phyloP scores from a whole-genome alignment of 345 rosid species.

The Dipteronia sinensis region DNA sequence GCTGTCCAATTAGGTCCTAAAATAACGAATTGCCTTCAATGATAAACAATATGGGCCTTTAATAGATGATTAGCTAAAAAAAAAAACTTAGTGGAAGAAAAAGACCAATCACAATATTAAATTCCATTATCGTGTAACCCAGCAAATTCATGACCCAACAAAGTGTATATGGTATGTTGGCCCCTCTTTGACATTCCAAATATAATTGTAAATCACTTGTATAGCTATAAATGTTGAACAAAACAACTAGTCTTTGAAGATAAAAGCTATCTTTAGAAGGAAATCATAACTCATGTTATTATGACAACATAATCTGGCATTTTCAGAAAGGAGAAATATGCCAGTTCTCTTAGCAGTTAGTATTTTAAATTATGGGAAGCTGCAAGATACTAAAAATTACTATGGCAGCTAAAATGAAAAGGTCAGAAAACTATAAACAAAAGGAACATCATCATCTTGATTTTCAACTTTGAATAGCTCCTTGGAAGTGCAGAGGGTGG shows the following conservation, averaged over 20 bases:
- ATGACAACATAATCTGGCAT: neutral
- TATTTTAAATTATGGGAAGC: neutral
- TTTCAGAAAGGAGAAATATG: neutral
- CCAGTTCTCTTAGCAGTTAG: neutral
- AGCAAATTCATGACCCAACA: constrained; percentile 5
- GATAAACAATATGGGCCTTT: neutral
- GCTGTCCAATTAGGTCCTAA: neutral
- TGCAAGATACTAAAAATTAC: neutral
- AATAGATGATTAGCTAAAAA: neutral
- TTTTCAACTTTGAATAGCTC: neutral
- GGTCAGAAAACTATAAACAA: neutral
- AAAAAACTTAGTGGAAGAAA: neutral
- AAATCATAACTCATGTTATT: too few relatives aligned
- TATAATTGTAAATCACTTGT: too few relatives aligned
- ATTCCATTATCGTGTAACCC: neutral
- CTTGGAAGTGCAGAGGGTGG: neutral
- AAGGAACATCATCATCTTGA: neutral
- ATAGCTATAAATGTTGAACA: neutral
- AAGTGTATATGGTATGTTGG: constrained; percentile 18
- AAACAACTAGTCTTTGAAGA: neutral
- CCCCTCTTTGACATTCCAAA: constrained; percentile 15
- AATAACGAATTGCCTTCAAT: neutral
- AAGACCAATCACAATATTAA: neutral
- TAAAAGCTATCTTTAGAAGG: neutral
- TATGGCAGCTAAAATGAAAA: neutral